Evolutionary conservation across 2,329 filamentous ascomycete species (phyloP), one percentile per base, ranked within the genome.

Genomic region (Aspergillus costaricaensis): DNA sequence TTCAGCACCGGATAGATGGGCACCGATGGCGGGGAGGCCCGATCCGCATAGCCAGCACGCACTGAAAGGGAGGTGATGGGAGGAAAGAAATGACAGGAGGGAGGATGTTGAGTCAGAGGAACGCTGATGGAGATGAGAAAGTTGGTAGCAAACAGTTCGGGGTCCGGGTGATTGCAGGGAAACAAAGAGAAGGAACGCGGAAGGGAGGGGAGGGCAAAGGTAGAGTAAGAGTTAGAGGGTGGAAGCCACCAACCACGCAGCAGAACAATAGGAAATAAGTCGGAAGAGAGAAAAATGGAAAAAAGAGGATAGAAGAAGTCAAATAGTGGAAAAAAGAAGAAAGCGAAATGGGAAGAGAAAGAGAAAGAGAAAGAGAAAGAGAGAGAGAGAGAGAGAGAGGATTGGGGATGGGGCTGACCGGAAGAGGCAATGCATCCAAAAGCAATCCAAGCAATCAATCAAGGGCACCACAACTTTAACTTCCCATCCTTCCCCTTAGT

Each of bases 371-470:
- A 25, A 44, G 21, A 55, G 44, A 56, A 50, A 51, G 53, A 51
- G 51, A 58, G 43, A 55, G 47, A 54, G 51, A n/a, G n/a, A n/a
- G 53, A 51, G 51, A 58, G 43, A 55, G 47, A 54, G 51, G 57
- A 62, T 58, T 62, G 61, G 55, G 58, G 64, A 62, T 64, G 63
- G 60, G 58, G 56, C 60, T 58, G 53, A 43, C 62, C 49, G 58
- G 39, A 61, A 59, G 57, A 36, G 61, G 48, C 17, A 27, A 57
- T 32, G 15, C 21, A 50, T 43, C 17, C 15, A 43, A 39, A 32
- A 41, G 38, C 19, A 48, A 21, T 17, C 32, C n/a, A 39, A 49
- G n/a, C 38, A 54, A 47, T 44, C 48, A 50, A 50, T 50, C 23
- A 36, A 55, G 30, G 30, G 39, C 19, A 55, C 41, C 25, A 47